Evolutionary conservation across 2,329 filamentous ascomycete species (phyloP).

Genomic region (Polytolypa hystricis): DNA sequence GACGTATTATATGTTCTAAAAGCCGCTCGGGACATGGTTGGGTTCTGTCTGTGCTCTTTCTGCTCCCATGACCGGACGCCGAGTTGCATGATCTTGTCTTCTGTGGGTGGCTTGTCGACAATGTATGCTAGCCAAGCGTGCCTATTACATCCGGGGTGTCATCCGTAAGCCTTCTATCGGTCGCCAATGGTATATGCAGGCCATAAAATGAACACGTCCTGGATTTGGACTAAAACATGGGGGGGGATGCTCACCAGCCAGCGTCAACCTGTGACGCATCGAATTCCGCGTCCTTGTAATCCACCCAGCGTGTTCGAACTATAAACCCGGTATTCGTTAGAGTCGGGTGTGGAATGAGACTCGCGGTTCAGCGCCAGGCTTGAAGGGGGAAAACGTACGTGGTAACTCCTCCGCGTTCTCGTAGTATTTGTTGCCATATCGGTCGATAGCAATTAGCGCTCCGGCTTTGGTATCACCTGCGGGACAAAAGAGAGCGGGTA

Average conservation of each 20-base stretch:
- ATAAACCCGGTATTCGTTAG: constrained; percentile 4
- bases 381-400: constrained; percentile 38
- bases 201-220: no score
- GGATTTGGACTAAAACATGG: no score
- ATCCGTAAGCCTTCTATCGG: no score
- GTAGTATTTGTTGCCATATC: constrained; percentile 94
- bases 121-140: constrained; percentile 95
- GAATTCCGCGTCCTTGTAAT: constrained; percentile 76
- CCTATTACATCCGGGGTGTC: constrained; percentile 36
- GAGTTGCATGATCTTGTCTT: constrained; percentile 61
- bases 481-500: constrained; percentile 21
- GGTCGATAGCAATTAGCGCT: constrained; percentile 70
- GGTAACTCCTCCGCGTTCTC: constrained; percentile 93
- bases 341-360: background rate
- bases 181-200: no score
- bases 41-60: constrained; percentile 59
- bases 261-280: constrained; percentile 66
- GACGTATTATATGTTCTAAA: constrained; percentile 95
- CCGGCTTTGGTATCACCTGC: constrained; percentile 94
- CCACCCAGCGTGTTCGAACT: constrained; percentile 96
- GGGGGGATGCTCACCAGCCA: constrained; percentile 51
- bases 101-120: constrained; percentile 72
- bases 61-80: constrained; percentile 66
- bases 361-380: background rate
- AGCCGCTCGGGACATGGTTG: constrained; percentile 64